Conservation (phyloP, 805 yeast genomes). For the Nakazawaea siamensis region DNA sequence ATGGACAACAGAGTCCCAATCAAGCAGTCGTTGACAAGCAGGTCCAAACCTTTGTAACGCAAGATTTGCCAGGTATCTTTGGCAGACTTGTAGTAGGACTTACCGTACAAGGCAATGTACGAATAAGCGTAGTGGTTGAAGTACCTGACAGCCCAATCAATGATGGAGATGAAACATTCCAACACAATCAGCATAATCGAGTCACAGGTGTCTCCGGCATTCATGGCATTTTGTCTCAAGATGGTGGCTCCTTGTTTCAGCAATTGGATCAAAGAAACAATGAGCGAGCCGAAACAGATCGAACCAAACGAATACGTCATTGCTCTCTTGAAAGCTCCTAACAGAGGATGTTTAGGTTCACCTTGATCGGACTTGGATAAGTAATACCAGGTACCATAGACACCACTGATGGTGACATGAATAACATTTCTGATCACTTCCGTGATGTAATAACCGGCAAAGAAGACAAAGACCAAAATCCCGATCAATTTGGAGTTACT, state of each 20-base stretch:
- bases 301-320: constrained; percentile 85
- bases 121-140: constrained; percentile 90
- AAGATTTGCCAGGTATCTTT: constrained; percentile 76
- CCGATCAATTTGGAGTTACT: constrained; percentile 57
- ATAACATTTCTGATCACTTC: constrained; percentile 77
- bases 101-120: constrained; percentile 81
- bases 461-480: constrained; percentile 60
- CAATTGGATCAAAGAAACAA: constrained; percentile 66
- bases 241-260: constrained; percentile 46
- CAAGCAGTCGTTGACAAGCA: constrained; percentile 76
- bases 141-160: constrained; percentile 77
- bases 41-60: constrained; percentile 75
- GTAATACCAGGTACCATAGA: constrained; percentile 90
- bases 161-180: constrained; percentile 50
- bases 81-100: constrained; percentile 65
- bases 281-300: constrained; percentile 69
- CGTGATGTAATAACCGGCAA: constrained; percentile 76
- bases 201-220: constrained; percentile 37
- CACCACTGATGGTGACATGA: constrained; percentile 75
- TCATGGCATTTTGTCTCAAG: constrained; percentile 32
- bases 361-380: constrained; percentile 40
- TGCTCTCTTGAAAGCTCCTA: constrained; percentile 71
- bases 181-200: constrained; percentile 45
- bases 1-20: constrained; percentile 74
- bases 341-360: constrained; percentile 63